phyloP scores from a whole-genome alignment of 2,329 filamentous ascomycete genomes.

The Septoria linicola region DNA sequence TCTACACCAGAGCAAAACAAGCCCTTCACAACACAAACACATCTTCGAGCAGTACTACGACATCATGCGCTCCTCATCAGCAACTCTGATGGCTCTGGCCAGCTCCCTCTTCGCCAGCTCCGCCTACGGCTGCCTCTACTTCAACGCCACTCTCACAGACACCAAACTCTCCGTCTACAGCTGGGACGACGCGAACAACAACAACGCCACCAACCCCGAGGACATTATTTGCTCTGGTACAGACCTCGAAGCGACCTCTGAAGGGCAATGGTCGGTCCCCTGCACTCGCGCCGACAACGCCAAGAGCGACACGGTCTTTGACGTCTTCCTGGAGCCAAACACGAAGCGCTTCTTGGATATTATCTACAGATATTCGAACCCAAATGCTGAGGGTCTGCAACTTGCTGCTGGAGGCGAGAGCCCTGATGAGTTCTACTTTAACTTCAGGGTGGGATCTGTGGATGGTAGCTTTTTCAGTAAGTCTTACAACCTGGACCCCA shows the following conservation, averaged over 20 bases:
- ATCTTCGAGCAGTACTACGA: neutral
- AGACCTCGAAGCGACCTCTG: conserved; percentile 5
- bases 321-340: conserved; percentile 22
- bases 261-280: conserved; percentile 18
- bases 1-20: neutral
- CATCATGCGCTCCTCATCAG: conserved; percentile 5
- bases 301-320: conserved; percentile 21
- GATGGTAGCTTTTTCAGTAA: conserved; percentile 25
- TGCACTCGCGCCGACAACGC: conserved; percentile 19
- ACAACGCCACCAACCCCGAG: conserved; percentile 19
- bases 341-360: conserved; percentile 24
- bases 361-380: conserved; percentile 25
- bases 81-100: conserved; percentile 13
- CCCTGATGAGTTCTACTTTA: conserved; percentile 22
- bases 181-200: conserved; percentile 26
- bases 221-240: conserved; percentile 22
- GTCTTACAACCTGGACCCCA: no score
- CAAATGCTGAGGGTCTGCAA: conserved; percentile 15
- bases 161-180: conserved; percentile 21
- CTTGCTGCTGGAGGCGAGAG: conserved; percentile 11
- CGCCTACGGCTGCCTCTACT: conserved; percentile 21
- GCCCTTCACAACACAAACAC: neutral
- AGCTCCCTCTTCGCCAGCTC: conserved; percentile 14
- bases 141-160: conserved; percentile 22
- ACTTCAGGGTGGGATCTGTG: conserved; percentile 21